phyloP scores from a whole-genome alignment of 2,329 filamentous ascomycete genomes.

The Botrytis porri region DNA sequence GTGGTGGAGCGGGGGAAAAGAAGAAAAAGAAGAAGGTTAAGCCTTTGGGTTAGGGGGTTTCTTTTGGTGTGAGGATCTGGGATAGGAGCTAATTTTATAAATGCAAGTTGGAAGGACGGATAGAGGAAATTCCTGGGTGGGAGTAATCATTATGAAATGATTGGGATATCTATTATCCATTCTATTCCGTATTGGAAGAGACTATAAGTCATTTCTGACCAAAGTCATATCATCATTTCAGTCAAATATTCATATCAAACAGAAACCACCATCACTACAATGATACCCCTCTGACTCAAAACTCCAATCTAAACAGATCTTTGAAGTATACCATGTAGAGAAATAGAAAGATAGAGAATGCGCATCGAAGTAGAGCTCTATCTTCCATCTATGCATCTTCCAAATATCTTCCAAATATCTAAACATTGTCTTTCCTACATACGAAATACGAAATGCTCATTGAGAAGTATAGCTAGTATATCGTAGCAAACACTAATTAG shows the following conservation, averaged over 20 bases:
- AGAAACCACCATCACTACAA: rapidly evolving
- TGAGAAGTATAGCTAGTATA: too few relatives aligned
- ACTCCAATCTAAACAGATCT: not conserved
- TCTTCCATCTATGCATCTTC: too few relatives aligned
- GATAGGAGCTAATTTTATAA: not conserved
- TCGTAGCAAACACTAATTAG: too few relatives aligned
- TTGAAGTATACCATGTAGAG: not conserved
- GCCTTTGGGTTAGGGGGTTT: slow-evolving; percentile 33
- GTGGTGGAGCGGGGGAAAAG: slow-evolving; percentile 51
- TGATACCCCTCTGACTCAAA: rapidly evolving
- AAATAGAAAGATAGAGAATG: not conserved
- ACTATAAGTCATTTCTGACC: not conserved
- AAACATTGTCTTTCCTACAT: too few relatives aligned
- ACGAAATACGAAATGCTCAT: too few relatives aligned
- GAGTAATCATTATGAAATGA: not conserved
- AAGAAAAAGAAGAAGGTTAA: slow-evolving; percentile 65
- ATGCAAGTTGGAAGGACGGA: not conserved
- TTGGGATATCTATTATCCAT: not conserved
- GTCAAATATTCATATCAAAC: not conserved
- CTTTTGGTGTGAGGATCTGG: not conserved
- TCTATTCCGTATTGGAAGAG: not conserved
- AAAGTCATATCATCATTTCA: too few relatives aligned
- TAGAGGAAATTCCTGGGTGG: not conserved
- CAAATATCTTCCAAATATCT: too few relatives aligned
- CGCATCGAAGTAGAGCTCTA: too few relatives aligned